Percentiles rank a stretch among this genome's conserved stretches.
phyloP scores from a whole-genome alignment of 805 yeast genomes.

The Saccharomycopsis babjevae region DNA sequence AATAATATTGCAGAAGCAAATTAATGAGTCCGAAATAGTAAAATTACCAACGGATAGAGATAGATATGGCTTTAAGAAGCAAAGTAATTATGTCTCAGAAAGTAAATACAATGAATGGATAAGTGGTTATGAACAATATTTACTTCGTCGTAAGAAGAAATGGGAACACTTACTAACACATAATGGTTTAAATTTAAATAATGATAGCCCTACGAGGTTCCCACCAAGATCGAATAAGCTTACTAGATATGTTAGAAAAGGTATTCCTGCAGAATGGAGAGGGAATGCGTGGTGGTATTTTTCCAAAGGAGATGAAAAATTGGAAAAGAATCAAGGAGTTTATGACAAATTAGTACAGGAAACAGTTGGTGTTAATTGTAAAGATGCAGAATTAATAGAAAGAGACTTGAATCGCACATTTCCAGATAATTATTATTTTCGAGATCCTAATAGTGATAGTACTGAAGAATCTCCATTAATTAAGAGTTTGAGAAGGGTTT shows the following conservation, averaged over 20 bases:
- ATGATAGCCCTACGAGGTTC: constrained; percentile 50
- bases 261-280: constrained; percentile 95
- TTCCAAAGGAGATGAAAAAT: constrained; percentile 71
- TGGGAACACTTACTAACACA: constrained; percentile 64
- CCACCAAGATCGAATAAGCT: constrained; percentile 74
- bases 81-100: constrained; percentile 40
- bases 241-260: constrained; percentile 75
- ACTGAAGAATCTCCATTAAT: constrained; percentile 52
- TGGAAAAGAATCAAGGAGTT: constrained; percentile 60
- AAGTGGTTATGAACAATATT: constrained; percentile 50
- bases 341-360: constrained; percentile 60
- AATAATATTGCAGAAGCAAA: background rate
- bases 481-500: constrained; percentile 64
- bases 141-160: constrained; percentile 56
- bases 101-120: constrained; percentile 70
- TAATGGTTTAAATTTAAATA: constrained; percentile 44
- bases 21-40: background rate
- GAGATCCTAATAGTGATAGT: constrained; percentile 27
- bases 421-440: constrained; percentile 84
- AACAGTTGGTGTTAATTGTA: constrained; percentile 43
- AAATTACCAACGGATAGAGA: constrained; percentile 35
- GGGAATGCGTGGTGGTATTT: constrained; percentile 96
- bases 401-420: constrained; percentile 89
- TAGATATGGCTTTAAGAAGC: constrained; percentile 80
- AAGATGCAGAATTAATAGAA: constrained; percentile 87